Conservation (phyloP, 2,329 filamentous ascomycete genomes). For the Incumbomyces lentus region DNA sequence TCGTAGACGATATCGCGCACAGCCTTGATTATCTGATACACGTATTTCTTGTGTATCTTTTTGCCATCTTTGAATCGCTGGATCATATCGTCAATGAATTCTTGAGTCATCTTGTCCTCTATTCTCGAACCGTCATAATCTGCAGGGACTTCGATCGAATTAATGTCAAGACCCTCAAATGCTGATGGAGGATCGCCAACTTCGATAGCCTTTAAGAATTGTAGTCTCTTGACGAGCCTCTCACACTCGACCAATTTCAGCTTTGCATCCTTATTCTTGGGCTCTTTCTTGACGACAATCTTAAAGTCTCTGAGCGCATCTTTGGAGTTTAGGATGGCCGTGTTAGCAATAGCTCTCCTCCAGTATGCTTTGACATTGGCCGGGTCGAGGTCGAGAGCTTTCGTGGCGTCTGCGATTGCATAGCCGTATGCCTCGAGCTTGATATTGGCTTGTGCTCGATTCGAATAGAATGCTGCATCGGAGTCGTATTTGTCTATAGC, state of each 20-base stretch:
- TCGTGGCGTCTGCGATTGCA: constrained; percentile 80
- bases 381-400: constrained; percentile 80
- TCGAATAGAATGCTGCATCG: constrained; percentile 85
- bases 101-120: constrained; percentile 77
- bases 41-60: constrained; percentile 91
- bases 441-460: constrained; percentile 86
- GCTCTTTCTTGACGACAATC: constrained; percentile 76
- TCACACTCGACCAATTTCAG: constrained; percentile 87
- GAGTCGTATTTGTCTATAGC: constrained; percentile 75
- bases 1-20: constrained; percentile 83
- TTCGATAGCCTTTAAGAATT: constrained; percentile 92
- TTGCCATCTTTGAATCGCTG: constrained; percentile 92
- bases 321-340: constrained; percentile 77
- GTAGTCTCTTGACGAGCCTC: constrained; percentile 82
- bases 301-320: constrained; percentile 90
- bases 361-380: constrained; percentile 87
- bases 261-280: constrained; percentile 79
- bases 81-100: constrained; percentile 97
- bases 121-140: constrained; percentile 77
- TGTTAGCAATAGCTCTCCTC: constrained; percentile 80
- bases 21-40: constrained; percentile 87
- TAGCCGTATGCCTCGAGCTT: constrained; percentile 93
- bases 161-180: constrained; percentile 78
- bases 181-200: constrained; percentile 85
- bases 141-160: constrained; percentile 70